Evolutionary conservation across 805 yeast genomes (phyloP), one percentile per base, ranked within the genome.

Genomic region (Candida rishiriensis): DNA sequence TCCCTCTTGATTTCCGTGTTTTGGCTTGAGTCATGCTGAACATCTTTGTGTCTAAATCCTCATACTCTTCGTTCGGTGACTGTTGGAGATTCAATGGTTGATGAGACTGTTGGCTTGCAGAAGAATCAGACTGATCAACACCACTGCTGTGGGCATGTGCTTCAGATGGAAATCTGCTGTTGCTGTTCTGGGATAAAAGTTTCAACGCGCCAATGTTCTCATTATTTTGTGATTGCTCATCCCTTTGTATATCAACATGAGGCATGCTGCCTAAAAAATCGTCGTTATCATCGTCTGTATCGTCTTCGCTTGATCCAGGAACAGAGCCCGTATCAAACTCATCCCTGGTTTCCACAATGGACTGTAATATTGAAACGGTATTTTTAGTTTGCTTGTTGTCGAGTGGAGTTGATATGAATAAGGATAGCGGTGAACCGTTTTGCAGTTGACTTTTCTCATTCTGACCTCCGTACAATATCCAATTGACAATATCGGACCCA

Each of bases 201-300:
- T 21, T 21, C 26, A 21, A 21, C 26, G 26, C 4, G 26, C 7
- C 26, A 21, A 21, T 21, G 7, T 21, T 21, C 26, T 21, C 26
- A 21, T 21, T 7, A 21, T 21, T 21, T 21, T 21, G 26, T 21
- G 7, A 21, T 5, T 21, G 26, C 7, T 21, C 26, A 13, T 37
- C 12, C 21, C 12, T 42, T n/a, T 29, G 37, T 1, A 12, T 35
- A 29, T 50, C 51, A 10, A 48, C 34, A 44, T 58, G 64, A 10
- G 61, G 60, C 8, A 58, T 46, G 17, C 49, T 50, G 7, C 59
- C 63, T 8, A 52, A 16, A 41, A 57, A 56, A 9, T 57, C 54
- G 33, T 54, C 56, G 2, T 43, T 51, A 21, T 50, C 54, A n/a
- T 53, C 56, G n/a, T 53, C 60, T 1, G 52, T 50, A 4, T 47